Percentiles rank a stretch among this genome's conserved stretches.
phyloP scores from a whole-genome alignment of 2,329 filamentous ascomycete genomes.

The Nemania serpens region DNA sequence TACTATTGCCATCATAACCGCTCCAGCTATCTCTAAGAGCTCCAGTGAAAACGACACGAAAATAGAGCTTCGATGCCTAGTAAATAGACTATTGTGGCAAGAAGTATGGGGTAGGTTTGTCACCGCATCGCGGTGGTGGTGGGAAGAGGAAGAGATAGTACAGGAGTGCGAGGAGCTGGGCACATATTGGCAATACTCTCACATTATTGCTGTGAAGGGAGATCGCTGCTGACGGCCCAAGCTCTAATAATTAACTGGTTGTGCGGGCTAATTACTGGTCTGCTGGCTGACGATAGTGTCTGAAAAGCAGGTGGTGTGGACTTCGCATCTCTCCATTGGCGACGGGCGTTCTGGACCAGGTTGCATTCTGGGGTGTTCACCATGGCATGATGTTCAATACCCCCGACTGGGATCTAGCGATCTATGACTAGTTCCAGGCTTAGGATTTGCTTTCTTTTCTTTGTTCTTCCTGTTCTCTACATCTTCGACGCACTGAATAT shows the following conservation, averaged over 20 bases:
- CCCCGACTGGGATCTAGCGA: slow-evolving; percentile 19
- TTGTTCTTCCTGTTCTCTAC: slow-evolving; percentile 6
- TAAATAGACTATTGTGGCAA: slow-evolving; percentile 63
- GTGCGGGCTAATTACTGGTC: no score
- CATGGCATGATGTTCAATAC: slow-evolving; percentile 26
- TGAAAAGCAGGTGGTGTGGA: not conserved
- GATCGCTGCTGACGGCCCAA: slow-evolving; percentile 15
- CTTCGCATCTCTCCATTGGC: slow-evolving; percentile 13
- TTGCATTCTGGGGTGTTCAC: slow-evolving; percentile 8
- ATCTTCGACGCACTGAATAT: not conserved
- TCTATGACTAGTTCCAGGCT: slow-evolving; percentile 21
- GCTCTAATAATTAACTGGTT: not conserved
- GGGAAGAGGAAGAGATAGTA: slow-evolving; percentile 60
- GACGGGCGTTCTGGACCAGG: slow-evolving; percentile 24
- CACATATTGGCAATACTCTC: slow-evolving; percentile 63
- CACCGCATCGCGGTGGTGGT: slow-evolving; percentile 61
- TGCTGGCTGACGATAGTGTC: not conserved
- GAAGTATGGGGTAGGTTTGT: slow-evolving; percentile 63
- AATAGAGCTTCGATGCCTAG: slow-evolving; percentile 55
- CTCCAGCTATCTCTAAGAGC: slow-evolving; percentile 49
- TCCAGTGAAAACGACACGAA: slow-evolving; percentile 37
- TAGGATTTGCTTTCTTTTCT: slow-evolving; percentile 28
- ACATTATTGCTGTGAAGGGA: slow-evolving; percentile 60
- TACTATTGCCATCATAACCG: slow-evolving; percentile 53
- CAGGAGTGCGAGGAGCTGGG: slow-evolving; percentile 59